Percentiles rank a stretch among this genome's conserved stretches.
Conservation (phyloP, 441 rosid species). For the Pelargonium cotyledonis region DNA sequence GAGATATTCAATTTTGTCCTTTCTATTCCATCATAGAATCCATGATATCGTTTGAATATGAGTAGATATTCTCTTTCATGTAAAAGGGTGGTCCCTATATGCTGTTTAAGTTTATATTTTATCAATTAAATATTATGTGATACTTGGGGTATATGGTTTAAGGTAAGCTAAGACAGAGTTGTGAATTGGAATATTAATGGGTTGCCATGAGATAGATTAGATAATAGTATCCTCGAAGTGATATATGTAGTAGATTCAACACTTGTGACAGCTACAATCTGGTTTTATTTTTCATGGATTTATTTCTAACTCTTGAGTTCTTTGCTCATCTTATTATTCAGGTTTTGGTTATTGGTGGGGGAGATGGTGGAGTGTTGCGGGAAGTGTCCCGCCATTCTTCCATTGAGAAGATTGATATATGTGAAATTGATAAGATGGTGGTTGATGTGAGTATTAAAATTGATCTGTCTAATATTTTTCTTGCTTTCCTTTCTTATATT, state of each 20-base stretch:
- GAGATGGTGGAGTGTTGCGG: slow-evolving; percentile 89
- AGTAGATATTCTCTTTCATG: too few relatives aligned
- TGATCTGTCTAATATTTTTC: not conserved
- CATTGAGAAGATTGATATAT: slow-evolving; percentile 73
- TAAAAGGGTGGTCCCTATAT: not conserved
- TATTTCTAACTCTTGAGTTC: slow-evolving; percentile 7
- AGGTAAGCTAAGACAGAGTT: too few relatives aligned
- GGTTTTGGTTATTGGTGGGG: slow-evolving; percentile 97
- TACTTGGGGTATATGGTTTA: not conserved
- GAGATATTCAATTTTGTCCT: too few relatives aligned
- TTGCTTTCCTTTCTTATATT: not conserved
- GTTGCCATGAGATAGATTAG: too few relatives aligned
- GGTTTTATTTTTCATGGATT: not conserved
- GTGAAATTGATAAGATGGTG: slow-evolving; percentile 93
- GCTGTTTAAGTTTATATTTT: not conserved
- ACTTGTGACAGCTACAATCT: not conserved
- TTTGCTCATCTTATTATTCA: slow-evolving; percentile 18
- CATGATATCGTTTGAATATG: too few relatives aligned
- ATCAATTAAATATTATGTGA: too few relatives aligned
- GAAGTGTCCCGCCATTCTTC: slow-evolving; percentile 84
- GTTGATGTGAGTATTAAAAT: slow-evolving; percentile 63
- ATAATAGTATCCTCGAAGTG: not conserved
- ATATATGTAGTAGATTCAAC: not conserved
- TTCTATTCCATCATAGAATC: not conserved
- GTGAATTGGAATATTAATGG: too few relatives aligned